Evolutionary conservation across 352 stramenopile genomes (phyloP).

Genomic region (Globisporangium megalacanthum): DNA sequence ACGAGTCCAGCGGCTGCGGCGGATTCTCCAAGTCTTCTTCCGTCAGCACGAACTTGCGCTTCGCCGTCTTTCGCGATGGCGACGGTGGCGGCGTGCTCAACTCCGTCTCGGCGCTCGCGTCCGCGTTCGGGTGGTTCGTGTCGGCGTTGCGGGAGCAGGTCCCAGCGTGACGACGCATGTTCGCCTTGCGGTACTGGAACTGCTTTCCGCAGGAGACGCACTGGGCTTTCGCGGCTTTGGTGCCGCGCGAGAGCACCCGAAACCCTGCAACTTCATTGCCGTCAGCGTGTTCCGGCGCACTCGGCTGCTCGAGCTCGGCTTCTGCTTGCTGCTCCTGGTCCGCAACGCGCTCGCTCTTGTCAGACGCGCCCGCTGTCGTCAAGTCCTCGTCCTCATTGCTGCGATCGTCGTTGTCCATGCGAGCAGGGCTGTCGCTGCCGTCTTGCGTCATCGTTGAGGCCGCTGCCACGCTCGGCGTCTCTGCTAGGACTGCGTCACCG

Average conservation of each 20-base stretch:
- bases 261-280: neutral
- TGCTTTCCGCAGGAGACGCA: slow-evolving; percentile 1
- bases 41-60: slow-evolving; percentile 3
- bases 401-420: too few relatives aligned
- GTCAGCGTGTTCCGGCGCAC: neutral
- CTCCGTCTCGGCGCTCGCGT: too few relatives aligned
- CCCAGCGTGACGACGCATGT: neutral
- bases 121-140: neutral
- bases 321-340: neutral
- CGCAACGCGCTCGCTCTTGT: neutral
- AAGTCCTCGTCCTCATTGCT: neutral
- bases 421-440: too few relatives aligned
- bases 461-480: neutral
- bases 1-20: neutral
- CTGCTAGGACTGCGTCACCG: neutral
- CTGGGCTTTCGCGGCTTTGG: slow-evolving; percentile 17
- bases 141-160: neutral
- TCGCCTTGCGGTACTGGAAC: neutral
- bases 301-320: neutral
- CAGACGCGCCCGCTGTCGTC: neutral
- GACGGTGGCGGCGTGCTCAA: neutral
- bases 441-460: too few relatives aligned
- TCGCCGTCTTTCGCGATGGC: neutral
- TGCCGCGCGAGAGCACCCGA: neutral
- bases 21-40: neutral